Evolutionary conservation across 1,284 basidiomycete genomes (phyloP).

Genomic region (Boletus sp.): DNA sequence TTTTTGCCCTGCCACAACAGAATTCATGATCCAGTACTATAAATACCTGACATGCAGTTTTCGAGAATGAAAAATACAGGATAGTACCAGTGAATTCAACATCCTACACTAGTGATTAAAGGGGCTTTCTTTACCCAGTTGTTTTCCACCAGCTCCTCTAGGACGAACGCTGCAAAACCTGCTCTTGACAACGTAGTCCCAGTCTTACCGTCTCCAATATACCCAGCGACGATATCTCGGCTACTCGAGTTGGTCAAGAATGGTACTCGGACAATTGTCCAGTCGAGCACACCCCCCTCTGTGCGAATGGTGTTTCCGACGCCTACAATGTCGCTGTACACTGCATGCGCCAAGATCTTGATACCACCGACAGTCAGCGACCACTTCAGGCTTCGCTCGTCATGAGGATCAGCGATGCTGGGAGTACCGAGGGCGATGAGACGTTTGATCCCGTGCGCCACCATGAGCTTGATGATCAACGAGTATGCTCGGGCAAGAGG

Average conservation of each 20-base stretch:
- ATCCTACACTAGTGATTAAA: slow-evolving; percentile 17
- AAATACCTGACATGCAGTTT: not conserved
- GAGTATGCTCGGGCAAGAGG: slow-evolving; percentile 60
- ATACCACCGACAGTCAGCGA: slow-evolving; percentile 41
- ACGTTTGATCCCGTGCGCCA: slow-evolving; percentile 45
- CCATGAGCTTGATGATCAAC: slow-evolving; percentile 53
- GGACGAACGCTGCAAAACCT: slow-evolving; percentile 56
- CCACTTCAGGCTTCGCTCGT: slow-evolving; percentile 51
- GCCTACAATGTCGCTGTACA: slow-evolving; percentile 47
- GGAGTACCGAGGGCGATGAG: slow-evolving; percentile 63
- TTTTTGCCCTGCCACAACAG: not conserved
- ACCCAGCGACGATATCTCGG: slow-evolving; percentile 51
- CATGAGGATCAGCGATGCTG: slow-evolving; percentile 57
- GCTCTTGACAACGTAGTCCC: slow-evolving; percentile 45
- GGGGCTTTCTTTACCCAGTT: slow-evolving; percentile 41
- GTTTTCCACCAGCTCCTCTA: slow-evolving; percentile 50
- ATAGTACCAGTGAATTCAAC: not conserved
- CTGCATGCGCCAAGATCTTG: slow-evolving; percentile 35
- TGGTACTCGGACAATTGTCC: slow-evolving; percentile 66
- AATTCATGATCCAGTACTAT: not conserved
- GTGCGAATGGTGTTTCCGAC: slow-evolving; percentile 53
- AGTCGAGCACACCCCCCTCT: slow-evolving; percentile 48
- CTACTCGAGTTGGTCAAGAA: slow-evolving; percentile 47
- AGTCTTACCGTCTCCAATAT: slow-evolving; percentile 58
- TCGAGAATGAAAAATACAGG: not conserved